phyloP scores from a whole-genome alignment of 2,329 filamentous ascomycete genomes.

The Trichophyton mentagrophytes region DNA sequence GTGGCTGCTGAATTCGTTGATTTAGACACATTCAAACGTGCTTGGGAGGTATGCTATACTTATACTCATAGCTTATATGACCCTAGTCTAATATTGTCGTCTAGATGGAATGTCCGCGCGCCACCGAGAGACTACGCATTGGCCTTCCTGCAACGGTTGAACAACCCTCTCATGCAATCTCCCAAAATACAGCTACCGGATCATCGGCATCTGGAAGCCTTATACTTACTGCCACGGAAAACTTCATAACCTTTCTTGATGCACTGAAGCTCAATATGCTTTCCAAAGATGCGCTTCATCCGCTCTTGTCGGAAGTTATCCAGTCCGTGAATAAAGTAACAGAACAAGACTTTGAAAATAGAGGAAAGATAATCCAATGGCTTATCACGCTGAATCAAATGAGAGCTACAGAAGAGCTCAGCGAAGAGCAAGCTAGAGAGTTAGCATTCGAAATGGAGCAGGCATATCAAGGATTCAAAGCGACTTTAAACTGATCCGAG shows the following conservation, averaged over 20 bases:
- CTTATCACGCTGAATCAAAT: constrained; percentile 95
- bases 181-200: constrained; percentile 18
- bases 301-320: constrained; percentile 85
- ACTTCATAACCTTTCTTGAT: constrained; percentile 96
- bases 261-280: constrained; percentile 83
- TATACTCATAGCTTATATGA: neutral
- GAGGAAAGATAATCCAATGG: constrained; percentile 97
- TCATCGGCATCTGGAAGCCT: constrained; percentile 44
- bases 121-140: constrained; percentile 81
- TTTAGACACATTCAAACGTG: constrained; percentile 77
- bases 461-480: constrained; percentile 89
- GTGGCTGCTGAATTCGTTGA: constrained; percentile 82
- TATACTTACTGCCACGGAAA: constrained; percentile 84
- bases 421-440: constrained; percentile 75
- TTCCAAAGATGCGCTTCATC: constrained; percentile 93
- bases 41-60: constrained; percentile 64
- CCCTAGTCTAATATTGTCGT: neutral
- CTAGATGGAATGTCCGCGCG: constrained; percentile 85
- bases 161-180: constrained; percentile 42
- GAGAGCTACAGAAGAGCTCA: constrained; percentile 84
- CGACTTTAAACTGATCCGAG: constrained; percentile 46
- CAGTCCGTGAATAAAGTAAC: constrained; percentile 96
- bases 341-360: constrained; percentile 83
- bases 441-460: constrained; percentile 87
- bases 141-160: constrained; percentile 78